A percentile compares a stretch with the other conserved stretches of the same genome.
phyloP scores from a whole-genome alignment of 1,284 basidiomycete species.

The Abortiporus biennis region DNA sequence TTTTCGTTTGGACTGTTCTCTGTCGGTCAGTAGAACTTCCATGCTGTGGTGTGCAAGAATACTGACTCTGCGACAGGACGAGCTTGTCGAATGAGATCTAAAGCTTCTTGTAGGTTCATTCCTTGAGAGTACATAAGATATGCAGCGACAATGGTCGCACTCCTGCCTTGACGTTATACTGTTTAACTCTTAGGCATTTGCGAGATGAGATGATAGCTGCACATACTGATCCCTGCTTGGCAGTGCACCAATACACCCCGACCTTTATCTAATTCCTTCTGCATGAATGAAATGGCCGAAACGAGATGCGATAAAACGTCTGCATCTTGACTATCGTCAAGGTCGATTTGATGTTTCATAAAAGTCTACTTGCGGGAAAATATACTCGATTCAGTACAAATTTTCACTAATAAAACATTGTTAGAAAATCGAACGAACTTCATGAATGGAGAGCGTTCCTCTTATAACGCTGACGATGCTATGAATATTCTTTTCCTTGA shows the following conservation, averaged over 20 bases:
- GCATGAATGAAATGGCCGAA: slow-evolving; percentile 75
- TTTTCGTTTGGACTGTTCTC: slow-evolving; percentile 68
- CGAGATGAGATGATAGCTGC: not conserved
- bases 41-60: not conserved
- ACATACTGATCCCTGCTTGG: slow-evolving; percentile 80
- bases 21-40: not conserved
- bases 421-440: slow-evolving; percentile 36
- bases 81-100: slow-evolving; percentile 58
- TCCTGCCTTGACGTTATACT: slow-evolving; percentile 54
- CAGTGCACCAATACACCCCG: slow-evolving; percentile 83
- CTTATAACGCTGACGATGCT: slow-evolving; percentile 71
- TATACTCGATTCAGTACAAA: slow-evolving; percentile 34
- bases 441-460: slow-evolving; percentile 56
- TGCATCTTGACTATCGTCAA: slow-evolving; percentile 64
- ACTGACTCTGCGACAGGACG: slow-evolving; percentile 68
- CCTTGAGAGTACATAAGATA: slow-evolving; percentile 76
- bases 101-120: slow-evolving; percentile 59
- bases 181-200: not conserved
- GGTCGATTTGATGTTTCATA: slow-evolving; percentile 60
- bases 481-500: slow-evolving; percentile 58
- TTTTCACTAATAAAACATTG: not conserved
- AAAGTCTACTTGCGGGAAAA: slow-evolving; percentile 63
- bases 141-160: slow-evolving; percentile 76
- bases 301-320: slow-evolving; percentile 77
- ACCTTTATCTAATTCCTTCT: slow-evolving; percentile 66